These are phyloP conservation scores for Yamadazyma ubonensis DNA, from an alignment of 805 yeast genomes.

Conservation along the genomic window DNA sequence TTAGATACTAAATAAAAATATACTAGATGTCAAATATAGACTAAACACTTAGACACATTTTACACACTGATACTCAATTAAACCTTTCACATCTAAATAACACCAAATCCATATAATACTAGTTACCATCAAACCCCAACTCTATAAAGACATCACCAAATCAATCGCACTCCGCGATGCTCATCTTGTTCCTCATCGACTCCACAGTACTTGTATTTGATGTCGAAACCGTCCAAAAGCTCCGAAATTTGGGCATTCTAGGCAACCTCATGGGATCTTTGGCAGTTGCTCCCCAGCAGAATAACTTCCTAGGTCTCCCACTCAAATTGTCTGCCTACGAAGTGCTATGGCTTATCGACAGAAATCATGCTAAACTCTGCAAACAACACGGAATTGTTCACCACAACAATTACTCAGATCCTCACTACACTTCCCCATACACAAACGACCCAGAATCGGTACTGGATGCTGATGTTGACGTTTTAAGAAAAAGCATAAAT, in stretches of 20 bases:
- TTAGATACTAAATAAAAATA: no score
- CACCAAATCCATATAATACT: no score
- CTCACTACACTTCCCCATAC: conserved; percentile 1
- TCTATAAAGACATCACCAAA: no score
- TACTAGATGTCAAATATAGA: no score
- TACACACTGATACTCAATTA: no score
- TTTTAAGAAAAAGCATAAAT: conserved; percentile 5
- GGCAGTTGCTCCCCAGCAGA: conserved; percentile 91
- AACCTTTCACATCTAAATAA: no score
- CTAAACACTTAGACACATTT: no score
- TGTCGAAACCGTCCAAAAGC: conserved; percentile 47
- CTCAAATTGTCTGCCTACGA: conserved; percentile 73
- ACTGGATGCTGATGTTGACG: conserved; percentile 1
- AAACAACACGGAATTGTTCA: background rate
- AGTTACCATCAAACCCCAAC: no score
- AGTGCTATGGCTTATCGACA: conserved; percentile 57
- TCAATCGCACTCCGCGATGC: no score
- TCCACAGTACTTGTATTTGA: conserved; percentile 56
- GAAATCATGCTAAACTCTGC: conserved; percentile 18
- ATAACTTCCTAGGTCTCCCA: conserved; percentile 82
- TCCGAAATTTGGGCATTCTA: conserved; percentile 63
- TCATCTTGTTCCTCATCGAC: conserved; percentile 10
- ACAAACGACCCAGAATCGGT: background rate
- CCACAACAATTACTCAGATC: conserved; percentile 1
- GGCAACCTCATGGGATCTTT: conserved; percentile 84